Base-by-base conservation (phyloP, 208 protist species). In the Novymonas esmeraldas region DNA sequence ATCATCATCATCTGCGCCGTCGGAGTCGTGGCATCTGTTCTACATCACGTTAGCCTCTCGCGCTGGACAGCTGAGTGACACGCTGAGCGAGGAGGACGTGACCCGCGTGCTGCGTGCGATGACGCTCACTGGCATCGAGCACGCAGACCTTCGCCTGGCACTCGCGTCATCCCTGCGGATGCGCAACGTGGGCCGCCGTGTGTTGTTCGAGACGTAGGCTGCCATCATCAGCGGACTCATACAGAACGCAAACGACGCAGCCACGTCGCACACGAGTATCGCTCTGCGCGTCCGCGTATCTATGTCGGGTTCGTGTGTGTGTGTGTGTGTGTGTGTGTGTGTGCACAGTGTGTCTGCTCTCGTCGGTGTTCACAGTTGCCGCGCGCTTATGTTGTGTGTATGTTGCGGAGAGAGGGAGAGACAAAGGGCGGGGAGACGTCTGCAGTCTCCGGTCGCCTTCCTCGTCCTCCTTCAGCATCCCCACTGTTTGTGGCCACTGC, bases 101-200 rank as follows among this genome's bases (percentile, higher is more conserved):
- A 78, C 72, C 16, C 76, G 78, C 2, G 78, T 94, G 18, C 54
- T 94, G 68, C 78, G 72, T 1, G 85, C 89, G 36, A 64, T 94
- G 34, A 78, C 82, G 60, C 39, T 89, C 56, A 59, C 55, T 1
- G 79, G 76, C 3, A 62, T 94, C 2, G 77, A 87, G 61, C 82
- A 91, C 31, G 76, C 82, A 3, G 70, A 64, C 16, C 73, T 94
- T 42, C 82, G 82, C 9, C 44, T 51, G 29, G 80, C 82, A 22
- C 58, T 94, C 42, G 79, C 81, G 77, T 90, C 88, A 11, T 79
- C 70, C 6, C 65, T 91, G 55, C 84, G 88, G 0, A 73, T 91
- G 78, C 76, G 79, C n/a, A 64, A 57, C 22, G 33, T 94, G 29
- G 52, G 62, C 2, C 38, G 70, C 3, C 69, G 76, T 5, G 24